Percentiles rank a stretch among this genome's conserved stretches.
phyloP scores from a whole-genome alignment of 257 asterid species.

The Misopates orontium region DNA sequence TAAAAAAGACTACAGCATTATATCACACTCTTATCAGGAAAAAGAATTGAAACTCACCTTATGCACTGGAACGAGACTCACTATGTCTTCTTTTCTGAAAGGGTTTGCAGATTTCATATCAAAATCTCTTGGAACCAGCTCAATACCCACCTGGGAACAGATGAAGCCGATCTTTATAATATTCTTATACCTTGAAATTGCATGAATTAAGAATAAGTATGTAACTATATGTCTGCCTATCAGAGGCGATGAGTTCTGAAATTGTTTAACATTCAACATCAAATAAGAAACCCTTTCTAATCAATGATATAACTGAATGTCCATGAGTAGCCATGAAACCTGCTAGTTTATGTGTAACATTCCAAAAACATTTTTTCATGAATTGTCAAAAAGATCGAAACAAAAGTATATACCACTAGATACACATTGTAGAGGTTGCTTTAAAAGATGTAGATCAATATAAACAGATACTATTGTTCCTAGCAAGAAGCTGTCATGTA shows the following conservation, averaged over 20 bases:
- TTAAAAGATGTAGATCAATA: neutral
- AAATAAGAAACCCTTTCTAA: neutral
- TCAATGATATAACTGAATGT: neutral
- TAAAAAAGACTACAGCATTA: slow-evolving; percentile 20
- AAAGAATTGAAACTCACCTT: slow-evolving; percentile 51
- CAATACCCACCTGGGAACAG: slow-evolving; percentile 76
- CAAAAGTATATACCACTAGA: neutral
- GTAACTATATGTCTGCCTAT: slow-evolving; percentile 4
- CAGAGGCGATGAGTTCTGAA: neutral
- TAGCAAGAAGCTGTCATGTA: neutral
- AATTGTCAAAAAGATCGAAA: neutral
- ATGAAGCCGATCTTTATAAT: slow-evolving; percentile 25
- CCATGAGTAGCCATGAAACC: slow-evolving; percentile 4
- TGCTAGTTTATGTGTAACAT: neutral
- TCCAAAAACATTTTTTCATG: neutral
- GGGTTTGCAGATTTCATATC: slow-evolving; percentile 75
- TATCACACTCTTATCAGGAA: slow-evolving; percentile 17
- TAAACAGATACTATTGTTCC: neutral
- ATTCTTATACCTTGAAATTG: slow-evolving; percentile 19
- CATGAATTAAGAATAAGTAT: slow-evolving; percentile 12
- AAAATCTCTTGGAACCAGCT: slow-evolving; percentile 87
- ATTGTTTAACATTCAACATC: neutral
- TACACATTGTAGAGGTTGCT: neutral
- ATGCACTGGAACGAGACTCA: slow-evolving; percentile 89
- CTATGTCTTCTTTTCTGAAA: slow-evolving; percentile 70